A percentile compares a stretch with the other conserved stretches of the same genome.
phyloP scores from a whole-genome alignment of 106 monocot species.

The Chionographis japonica region DNA sequence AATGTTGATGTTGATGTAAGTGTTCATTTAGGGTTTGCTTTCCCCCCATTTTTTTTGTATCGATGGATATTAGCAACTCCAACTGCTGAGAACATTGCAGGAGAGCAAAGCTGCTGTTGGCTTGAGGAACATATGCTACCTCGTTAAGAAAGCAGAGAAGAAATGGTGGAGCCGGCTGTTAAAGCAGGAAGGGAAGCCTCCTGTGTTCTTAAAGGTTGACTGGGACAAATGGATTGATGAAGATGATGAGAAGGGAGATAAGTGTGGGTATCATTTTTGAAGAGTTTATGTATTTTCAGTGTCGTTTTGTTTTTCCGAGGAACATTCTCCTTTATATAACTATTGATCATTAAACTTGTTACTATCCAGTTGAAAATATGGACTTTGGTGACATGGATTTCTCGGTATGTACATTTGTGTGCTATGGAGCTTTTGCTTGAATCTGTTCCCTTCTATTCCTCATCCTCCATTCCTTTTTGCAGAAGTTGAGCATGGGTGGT shows the following conservation, averaged over 20 bases:
- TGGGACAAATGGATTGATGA: slow-evolving; percentile 98
- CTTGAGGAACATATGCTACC: slow-evolving; percentile 44
- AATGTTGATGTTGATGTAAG: slow-evolving; percentile 61
- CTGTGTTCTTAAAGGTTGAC: slow-evolving; percentile 74
- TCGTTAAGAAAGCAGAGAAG: slow-evolving; percentile 62
- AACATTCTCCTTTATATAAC: not conserved
- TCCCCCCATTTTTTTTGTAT: not conserved
- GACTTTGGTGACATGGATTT: slow-evolving; percentile 72
- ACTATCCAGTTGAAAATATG: slow-evolving; percentile 26
- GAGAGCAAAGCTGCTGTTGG: slow-evolving; percentile 57
- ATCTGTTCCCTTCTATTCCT: not conserved
- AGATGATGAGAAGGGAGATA: slow-evolving; percentile 53
- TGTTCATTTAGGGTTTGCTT: not conserved
- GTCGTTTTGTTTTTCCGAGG: not conserved
- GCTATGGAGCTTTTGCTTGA: not conserved
- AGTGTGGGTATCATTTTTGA: slow-evolving; percentile 15
- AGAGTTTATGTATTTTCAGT: not conserved
- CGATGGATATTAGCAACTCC: not conserved
- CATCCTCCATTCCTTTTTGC: slow-evolving; percentile 9
- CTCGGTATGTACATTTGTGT: slow-evolving; percentile 42
- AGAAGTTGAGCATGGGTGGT: slow-evolving; percentile 55
- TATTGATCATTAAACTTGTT: not conserved
- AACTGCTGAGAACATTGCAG: slow-evolving; percentile 15
- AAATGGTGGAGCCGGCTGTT: slow-evolving; percentile 84
- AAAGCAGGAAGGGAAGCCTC: slow-evolving; percentile 67